Base-by-base conservation (phyloP, 129 eudicot species). In the Lactuca sativa region DNA sequence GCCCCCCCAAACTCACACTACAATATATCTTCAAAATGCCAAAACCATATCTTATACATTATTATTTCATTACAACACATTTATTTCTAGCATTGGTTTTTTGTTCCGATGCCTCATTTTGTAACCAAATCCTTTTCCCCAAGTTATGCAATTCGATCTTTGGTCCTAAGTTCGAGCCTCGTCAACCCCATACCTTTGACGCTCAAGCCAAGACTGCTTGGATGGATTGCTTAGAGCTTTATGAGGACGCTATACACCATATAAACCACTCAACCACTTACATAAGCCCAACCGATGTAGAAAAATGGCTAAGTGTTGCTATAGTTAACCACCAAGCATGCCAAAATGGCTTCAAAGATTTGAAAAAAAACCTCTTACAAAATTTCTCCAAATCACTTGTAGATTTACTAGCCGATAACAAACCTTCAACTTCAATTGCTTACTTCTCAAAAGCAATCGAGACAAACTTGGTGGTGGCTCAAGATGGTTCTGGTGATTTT, bases 401-500 rank as follows among this genome's bases (percentile, higher is more conserved):
- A 63, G 82, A 78, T 52, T 61, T 84, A 5, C 70, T 84, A 25
- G 82, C 80, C 10, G 53, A 78, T 9, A 76, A 82, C 61, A 68
- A 70, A 37, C 15, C 37, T 4, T 6, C 58, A 4, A 71, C 71
- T 4, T 6, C 58, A 4, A 71, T 67, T 25, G 16, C 18, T 67
- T 68, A 49, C 2, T 67, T 81, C 32, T 82, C 86, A 1, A 59
- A 71, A 0, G 43, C 49, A 6, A 21, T 30, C 18, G 79, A 2
- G 30, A 84, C 77, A 0, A 78, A 82, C 21, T 16, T 86, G 14
- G 85, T 82, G 18, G 97, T 90, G 77, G 91, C 91, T 9, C 81
- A 86, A 64, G 97, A 90, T 61, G 97, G 95, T 37, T 77, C 86
- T 0, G 97, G 95, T 13, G 44, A 69, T 21, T 85, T 64, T 55